Evolutionary conservation across 2,329 filamentous ascomycete species (phyloP).

Genomic region (Passalora sequoiae): DNA sequence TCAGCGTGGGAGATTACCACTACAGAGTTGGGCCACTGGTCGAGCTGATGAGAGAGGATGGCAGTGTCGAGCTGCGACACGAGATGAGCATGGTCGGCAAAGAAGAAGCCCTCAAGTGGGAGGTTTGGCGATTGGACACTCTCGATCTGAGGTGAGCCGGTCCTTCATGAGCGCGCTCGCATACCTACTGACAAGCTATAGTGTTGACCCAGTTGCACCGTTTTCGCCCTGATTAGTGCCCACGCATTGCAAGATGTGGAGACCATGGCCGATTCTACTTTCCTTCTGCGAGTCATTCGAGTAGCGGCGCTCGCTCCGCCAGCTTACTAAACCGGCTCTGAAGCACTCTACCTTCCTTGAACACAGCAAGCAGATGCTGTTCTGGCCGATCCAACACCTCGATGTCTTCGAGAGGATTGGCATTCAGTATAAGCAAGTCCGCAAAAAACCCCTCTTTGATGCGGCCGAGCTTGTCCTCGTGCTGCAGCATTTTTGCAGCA

Average conservation of each 20-base stretch:
- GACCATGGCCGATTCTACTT: not conserved
- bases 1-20: constrained; percentile 38
- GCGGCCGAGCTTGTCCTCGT: constrained; percentile 47
- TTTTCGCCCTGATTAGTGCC: constrained; percentile 13
- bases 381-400: constrained; percentile 47
- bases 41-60: constrained; percentile 22
- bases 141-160: constrained; percentile 26
- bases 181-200: not conserved
- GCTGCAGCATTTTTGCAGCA: constrained; percentile 46
- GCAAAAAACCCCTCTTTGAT: constrained; percentile 49
- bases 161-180: too few species aligned
- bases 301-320: constrained; percentile 11
- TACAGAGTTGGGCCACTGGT: constrained; percentile 34
- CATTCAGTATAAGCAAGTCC: constrained; percentile 50
- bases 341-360: constrained; percentile 52
- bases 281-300: too few species aligned
- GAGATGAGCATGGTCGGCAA: constrained; percentile 31
- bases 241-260: not conserved
- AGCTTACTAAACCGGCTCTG: constrained; percentile 34
- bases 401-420: constrained; percentile 54
- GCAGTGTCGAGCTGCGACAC: constrained; percentile 21
- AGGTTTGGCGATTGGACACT: constrained; percentile 44
- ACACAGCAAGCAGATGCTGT: constrained; percentile 46
- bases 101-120: constrained; percentile 38
- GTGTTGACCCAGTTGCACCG: constrained; percentile 20